Evolutionary conservation across 805 yeast genomes (phyloP), one percentile per base, ranked within the genome.

Genomic region (Candida ortonii): DNA sequence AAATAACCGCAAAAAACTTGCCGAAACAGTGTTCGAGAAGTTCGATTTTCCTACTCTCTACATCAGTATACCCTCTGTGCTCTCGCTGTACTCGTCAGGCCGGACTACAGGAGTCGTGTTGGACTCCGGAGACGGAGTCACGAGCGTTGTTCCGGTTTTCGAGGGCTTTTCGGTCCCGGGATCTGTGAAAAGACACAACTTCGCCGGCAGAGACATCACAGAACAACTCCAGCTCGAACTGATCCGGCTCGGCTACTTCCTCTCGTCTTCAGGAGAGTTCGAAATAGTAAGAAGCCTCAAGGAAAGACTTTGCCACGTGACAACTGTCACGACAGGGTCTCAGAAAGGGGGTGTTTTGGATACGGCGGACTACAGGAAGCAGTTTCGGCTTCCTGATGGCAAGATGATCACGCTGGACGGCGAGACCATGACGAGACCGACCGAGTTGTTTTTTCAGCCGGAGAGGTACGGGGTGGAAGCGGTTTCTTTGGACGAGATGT

Each of bases 91-190:
- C 61, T 88, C 97, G 0, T 73, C 85, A 5, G 97, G 97, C 0
- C 65, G 86, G 46, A 89, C 97, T 6, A 88, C 95, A 0, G 97
- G 97, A 1, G 73, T 86, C 23, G 95, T 86, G 3, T 53, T 90
- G 9, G 96, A 89, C 53, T 74, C 82, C n/a, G 97, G 97, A 5
- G 97, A 89, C 57, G 97, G 97, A 4, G 95, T 87, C 16, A 74
- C 84, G 24, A 89, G 84, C 51, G 70, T 84, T 7, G 95, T 87
- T 2, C 96, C 97, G 0, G 86, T 90, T 0, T 90, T 77, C 59
- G 88, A 87, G 41, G 97, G 97, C 5, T 89, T 86, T 57, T 70
- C 89, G 9, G 55, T 89, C 11, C 80, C 89, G 0, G 68, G 80
- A 2, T 78, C 89, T 3, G 76, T 85, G 16, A 73, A 75, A 55